A percentile compares a stretch with the other conserved stretches of the same genome.
Conservation (phyloP, 257 asterid genomes). For the Mentha longifolia region DNA sequence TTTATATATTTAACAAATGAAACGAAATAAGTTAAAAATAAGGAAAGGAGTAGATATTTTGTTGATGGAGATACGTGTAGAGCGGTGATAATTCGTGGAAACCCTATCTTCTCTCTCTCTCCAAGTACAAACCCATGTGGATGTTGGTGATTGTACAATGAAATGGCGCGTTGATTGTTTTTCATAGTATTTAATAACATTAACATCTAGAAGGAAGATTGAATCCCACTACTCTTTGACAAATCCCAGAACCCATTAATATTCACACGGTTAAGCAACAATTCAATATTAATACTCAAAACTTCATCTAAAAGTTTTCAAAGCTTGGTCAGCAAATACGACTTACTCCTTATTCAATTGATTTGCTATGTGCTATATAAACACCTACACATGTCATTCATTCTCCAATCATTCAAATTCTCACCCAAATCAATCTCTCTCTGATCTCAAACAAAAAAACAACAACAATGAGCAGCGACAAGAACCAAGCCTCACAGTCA, state of each 20-base stretch:
- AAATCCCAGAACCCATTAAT: background rate
- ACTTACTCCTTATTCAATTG: background rate
- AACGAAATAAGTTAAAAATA: no score
- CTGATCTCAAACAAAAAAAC: background rate
- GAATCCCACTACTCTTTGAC: no score
- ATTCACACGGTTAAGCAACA: conserved; percentile 39
- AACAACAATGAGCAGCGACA: conserved; percentile 25
- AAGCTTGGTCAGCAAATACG: conserved; percentile 11
- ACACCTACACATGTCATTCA: background rate
- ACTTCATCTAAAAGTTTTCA: background rate
- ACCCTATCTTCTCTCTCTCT: no score
- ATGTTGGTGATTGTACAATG: no score
- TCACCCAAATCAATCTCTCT: background rate
- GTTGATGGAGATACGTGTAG: no score
- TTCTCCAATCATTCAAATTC: background rate
- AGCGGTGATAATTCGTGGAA: no score
- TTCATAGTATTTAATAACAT: no score
- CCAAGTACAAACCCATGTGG: no score
- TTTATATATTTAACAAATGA: no score
- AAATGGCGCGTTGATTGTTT: no score
- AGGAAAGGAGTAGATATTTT: no score
- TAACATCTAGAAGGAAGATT: conserved; percentile 24
- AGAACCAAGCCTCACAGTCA: conserved; percentile 4
- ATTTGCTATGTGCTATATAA: no score
- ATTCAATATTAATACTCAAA: background rate